phyloP scores from a whole-genome alignment of 805 yeast species.

The Metschnikowia matae region DNA sequence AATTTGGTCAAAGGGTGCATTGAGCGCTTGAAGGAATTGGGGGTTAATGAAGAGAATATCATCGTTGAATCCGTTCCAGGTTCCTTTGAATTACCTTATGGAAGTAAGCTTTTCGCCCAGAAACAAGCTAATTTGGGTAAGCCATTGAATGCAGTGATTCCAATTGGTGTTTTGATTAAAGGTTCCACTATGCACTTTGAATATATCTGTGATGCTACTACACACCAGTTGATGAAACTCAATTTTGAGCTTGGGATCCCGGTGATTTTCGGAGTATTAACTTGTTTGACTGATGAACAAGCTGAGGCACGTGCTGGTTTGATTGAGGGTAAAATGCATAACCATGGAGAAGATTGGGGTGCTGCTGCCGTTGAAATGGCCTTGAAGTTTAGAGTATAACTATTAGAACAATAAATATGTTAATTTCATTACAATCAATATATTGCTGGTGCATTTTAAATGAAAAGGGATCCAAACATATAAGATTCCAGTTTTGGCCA shows the following conservation, averaged over 20 bases:
- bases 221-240: conserved; percentile 78
- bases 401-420: neutral
- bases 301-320: conserved; percentile 92
- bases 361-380: conserved; percentile 97
- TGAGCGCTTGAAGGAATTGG: conserved; percentile 52
- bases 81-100: conserved; percentile 88
- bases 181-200: conserved; percentile 98
- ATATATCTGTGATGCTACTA: conserved; percentile 87
- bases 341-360: conserved; percentile 99
- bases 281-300: conserved; percentile 91
- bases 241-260: conserved; percentile 71
- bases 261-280: conserved; percentile 88
- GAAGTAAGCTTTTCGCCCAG: conserved; percentile 51
- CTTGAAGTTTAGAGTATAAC: conserved; percentile 24
- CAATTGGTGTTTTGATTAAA: conserved; percentile 92
- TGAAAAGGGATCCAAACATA: too few species aligned
- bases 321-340: conserved; percentile 70
- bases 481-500: too few species aligned
- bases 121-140: conserved; percentile 39
- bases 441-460: too few species aligned
- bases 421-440: too few species aligned
- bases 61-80: conserved; percentile 88
- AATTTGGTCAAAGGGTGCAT: conserved; percentile 78
- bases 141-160: conserved; percentile 78
- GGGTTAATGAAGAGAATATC: conserved; percentile 75